Conservation (phyloP, 306 rosid species). For the Gleditsia sinensis region DNA sequence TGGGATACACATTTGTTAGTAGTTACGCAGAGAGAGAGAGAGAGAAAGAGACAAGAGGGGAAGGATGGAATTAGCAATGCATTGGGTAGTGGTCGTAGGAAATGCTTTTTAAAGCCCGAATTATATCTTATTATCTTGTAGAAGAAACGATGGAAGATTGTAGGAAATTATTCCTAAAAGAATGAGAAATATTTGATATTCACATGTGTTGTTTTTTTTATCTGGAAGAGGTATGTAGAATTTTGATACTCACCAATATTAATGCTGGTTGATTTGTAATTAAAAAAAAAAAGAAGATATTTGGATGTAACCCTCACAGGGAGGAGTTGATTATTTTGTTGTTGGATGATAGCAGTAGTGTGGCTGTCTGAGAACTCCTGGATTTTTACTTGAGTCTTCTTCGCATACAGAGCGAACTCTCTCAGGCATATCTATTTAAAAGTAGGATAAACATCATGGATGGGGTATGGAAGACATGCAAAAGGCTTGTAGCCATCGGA, state of each 20-base stretch:
- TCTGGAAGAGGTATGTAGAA: constrained; percentile 14
- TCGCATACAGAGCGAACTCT: no score
- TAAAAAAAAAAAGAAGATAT: no score
- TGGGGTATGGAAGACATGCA: no score
- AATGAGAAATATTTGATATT: background rate
- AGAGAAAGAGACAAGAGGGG: background rate
- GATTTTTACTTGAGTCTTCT: no score
- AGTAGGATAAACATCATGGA: no score
- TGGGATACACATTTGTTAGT: background rate
- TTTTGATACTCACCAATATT: no score
- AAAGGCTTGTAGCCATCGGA: no score
- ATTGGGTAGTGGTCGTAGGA: background rate
- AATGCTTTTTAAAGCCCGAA: background rate
- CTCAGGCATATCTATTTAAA: no score
- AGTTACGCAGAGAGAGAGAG: background rate
- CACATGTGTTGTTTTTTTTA: background rate
- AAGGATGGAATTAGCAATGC: background rate
- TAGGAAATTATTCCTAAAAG: background rate
- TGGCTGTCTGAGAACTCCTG: background rate
- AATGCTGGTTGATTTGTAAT: no score
- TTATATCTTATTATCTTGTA: background rate
- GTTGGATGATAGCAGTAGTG: background rate
- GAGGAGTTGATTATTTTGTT: background rate
- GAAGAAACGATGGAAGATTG: background rate
- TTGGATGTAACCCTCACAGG: background rate